A percentile compares a stretch with the other conserved stretches of the same genome.
Conservation (phyloP, 1,284 basidiomycete genomes). For the Ceratobasidium sp. region DNA sequence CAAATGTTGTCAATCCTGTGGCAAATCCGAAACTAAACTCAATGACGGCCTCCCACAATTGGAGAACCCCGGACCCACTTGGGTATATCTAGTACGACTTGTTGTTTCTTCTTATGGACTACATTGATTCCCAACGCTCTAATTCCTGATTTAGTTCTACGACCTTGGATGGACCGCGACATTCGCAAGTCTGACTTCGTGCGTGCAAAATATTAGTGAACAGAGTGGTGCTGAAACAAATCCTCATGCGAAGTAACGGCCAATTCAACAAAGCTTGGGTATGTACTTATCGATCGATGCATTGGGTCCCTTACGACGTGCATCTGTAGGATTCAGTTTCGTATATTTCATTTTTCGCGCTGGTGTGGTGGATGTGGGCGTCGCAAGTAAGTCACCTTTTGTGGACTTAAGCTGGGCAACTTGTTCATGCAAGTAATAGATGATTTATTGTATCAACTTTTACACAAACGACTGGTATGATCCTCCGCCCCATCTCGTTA, state of each 20-base stretch:
- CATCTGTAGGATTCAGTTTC: constrained; percentile 22
- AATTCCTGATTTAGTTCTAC: constrained; percentile 13
- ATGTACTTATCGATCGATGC: no score
- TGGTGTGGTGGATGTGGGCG: constrained; percentile 32
- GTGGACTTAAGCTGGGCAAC: no score
- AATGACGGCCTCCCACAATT: neutral
- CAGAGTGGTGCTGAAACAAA: no score
- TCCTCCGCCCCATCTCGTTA: no score
- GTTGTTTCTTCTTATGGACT: neutral
- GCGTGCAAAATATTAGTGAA: no score
- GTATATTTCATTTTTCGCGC: constrained; percentile 10
- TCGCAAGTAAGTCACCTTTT: constrained; percentile 17
- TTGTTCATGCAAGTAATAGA: neutral
- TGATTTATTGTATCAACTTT: constrained; percentile 21
- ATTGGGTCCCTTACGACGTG: no score
- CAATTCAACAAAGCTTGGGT: constrained; percentile 12
- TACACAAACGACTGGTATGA: constrained; percentile 31
- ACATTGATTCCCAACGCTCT: neutral
- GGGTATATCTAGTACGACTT: constrained; percentile 20
- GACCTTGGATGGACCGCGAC: constrained; percentile 32
- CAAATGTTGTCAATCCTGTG: no score
- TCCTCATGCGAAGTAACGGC: neutral
- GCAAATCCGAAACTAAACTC: no score
- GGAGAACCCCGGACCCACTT: constrained; percentile 17
- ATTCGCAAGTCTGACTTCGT: constrained; percentile 24